Conservation (phyloP, 108 stramenopile species). For the Mayamaea pseudoterrestris region DNA sequence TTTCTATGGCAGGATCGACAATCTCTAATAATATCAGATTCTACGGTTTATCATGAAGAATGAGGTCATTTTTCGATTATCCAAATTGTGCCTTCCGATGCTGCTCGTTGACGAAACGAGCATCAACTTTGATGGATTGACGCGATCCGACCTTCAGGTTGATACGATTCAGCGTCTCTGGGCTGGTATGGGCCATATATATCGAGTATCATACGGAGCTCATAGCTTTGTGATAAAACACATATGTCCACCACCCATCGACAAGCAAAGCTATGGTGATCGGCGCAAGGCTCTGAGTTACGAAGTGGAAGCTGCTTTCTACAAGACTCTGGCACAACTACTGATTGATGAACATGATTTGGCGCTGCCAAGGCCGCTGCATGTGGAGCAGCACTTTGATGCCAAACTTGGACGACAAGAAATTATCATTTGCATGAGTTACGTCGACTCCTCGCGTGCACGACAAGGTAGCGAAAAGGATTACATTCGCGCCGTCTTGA, state of each 20-base stretch:
- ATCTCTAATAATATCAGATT: too few species aligned
- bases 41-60: too few species aligned
- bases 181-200: conserved; percentile 68
- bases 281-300: conserved; percentile 49
- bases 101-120: too few species aligned
- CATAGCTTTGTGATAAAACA: conserved; percentile 53
- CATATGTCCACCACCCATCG: conserved; percentile 20
- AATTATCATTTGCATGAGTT: neutral
- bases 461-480: too few species aligned
- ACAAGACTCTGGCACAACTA: conserved; percentile 21
- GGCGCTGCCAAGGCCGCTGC: conserved; percentile 19
- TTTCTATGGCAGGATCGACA: too few species aligned
- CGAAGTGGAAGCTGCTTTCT: conserved; percentile 57
- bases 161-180: too few species aligned
- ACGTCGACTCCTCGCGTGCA: neutral
- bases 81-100: too few species aligned
- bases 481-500: conserved; percentile 11
- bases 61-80: too few species aligned
- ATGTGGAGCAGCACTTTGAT: conserved; percentile 32
- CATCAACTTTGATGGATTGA: too few species aligned
- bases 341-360: conserved; percentile 13
- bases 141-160: too few species aligned
- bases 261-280: conserved; percentile 35
- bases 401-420: too few species aligned
- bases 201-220: too few species aligned